Evolutionary conservation across 345 rosid genomes (phyloP), one percentile per base, ranked within the genome.

Genomic region (Sonneratia caseolaris): DNA sequence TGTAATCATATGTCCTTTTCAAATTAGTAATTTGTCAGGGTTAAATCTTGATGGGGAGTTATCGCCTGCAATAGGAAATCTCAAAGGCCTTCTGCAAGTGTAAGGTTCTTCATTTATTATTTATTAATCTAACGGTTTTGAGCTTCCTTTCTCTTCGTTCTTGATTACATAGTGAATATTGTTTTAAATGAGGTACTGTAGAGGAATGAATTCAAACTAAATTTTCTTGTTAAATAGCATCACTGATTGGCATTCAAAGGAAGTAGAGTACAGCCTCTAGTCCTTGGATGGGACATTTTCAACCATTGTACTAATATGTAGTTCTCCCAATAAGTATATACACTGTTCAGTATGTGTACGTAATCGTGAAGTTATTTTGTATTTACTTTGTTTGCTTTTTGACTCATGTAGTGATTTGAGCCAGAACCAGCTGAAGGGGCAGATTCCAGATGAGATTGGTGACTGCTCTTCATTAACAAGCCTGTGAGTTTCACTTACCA

Each of bases 391-490:
- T 38, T 27, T 61, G 37, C 32, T 72, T 4, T 75, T 72, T 36
- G 49, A 22, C 10, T 76, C 70, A 45, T 42, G 13, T 74, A 95
- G 98, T 72, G 98, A 90, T 80, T 88, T 95, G 11, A 82, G 82
- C 72, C 89, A 89, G 49, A 95, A 95, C 78, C 86, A 74, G 64
- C 87, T 92, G 32, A 83, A 93, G 3, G 98, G 99, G 22, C 99
- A 95, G 79, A 95, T 95, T 57, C 99, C 98, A 38, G 98, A 90
- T 72, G 99, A 95, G 84, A 92, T 95, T 71, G 99, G 98, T 64
- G 96, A 90, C 76, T 95, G 98, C 75, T 84, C 92, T 37, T 86
- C 94, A 53, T 72, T 95, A 70, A 76, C 74, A 77, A 86, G 79
- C 82, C 69, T 95, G 99, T 95, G 84, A 86, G 99, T 78, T 53